Percentiles rank a stretch among this genome's conserved stretches.
phyloP scores from a whole-genome alignment of 192 early-diverging fungal genomes.

The Rhizophagus sp. region DNA sequence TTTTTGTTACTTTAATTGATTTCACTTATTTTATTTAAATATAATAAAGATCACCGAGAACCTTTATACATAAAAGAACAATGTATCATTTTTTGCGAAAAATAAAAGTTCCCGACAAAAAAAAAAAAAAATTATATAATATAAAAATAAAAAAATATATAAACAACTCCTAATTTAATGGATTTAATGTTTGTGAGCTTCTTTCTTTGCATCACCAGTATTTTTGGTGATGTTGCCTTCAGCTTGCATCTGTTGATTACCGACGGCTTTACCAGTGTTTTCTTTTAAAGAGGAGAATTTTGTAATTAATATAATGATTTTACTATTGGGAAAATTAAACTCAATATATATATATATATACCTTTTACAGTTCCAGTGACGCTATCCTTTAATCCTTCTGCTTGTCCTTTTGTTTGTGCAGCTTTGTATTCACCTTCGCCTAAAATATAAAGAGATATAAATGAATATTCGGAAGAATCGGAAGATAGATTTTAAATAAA shows the following conservation, averaged over 20 bases:
- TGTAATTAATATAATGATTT: too few relatives aligned
- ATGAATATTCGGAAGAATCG: neutral
- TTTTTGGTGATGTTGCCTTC: neutral
- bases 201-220: neutral
- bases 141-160: too few relatives aligned
- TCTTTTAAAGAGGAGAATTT: neutral
- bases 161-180: neutral
- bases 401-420: neutral
- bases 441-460: neutral
- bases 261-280: neutral
- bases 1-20: too few relatives aligned
- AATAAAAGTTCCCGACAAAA: neutral
- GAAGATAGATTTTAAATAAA: too few relatives aligned
- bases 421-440: neutral
- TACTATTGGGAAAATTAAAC: too few relatives aligned
- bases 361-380: neutral
- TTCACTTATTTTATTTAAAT: too few relatives aligned
- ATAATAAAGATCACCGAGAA: too few relatives aligned
- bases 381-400: neutral
- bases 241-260: conserved; percentile 9
- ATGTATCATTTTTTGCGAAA: neutral
- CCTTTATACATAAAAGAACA: neutral
- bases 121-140: neutral
- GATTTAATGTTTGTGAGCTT: neutral
- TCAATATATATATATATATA: neutral